Base-by-base conservation (phyloP, 169 alveolate genomes). In the Toxoplasma gondii region DNA sequence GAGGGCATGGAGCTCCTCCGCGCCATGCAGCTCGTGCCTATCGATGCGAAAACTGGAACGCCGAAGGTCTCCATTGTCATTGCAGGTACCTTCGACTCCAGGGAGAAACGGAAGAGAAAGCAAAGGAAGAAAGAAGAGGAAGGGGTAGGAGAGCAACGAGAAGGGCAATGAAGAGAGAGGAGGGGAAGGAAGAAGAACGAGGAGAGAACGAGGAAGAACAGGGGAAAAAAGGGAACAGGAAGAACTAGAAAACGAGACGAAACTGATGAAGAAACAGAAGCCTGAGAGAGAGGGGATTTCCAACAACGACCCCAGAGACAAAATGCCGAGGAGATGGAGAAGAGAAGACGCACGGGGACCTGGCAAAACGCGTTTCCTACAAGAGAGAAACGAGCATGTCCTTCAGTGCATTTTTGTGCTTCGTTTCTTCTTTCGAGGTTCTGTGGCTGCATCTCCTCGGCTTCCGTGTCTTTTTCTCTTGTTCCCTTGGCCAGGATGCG, bases 1-100 rank as follows among this genome's bases (percentile, higher is more conserved):
- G 97, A 97, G 69, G 99, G 99, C 27, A 98, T 98, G 98, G 99
- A 98, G 67, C 97, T 97, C 39, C 92, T 98, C 19, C 95, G 99
- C 36, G 98, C 98, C 64, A 97, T 98, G 45, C 97, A 98, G 67
- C 97, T 97, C 87, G 98, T 98, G 4, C 99, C 99, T 0, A 95
- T 97, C 54, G 98, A 97, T 88, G 88, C 95, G 93, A 93, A 94
- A 91, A 39, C 80, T 5, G 96, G 96, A 70, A 95, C 91, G 58
- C 99, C 99, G 31, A 92, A 97, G 70, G 98, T 98, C 64, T 98
- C 97, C 82, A 95, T 98, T 24, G 95, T 97, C 45, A 95, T 98
- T 31, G 94, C 97, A 41, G 97, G 97, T 92, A 96, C 97, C 38
- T 7, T 12, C 12, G 9, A 31, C 9, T 16, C 24, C n/a, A 19